phyloP scores from a whole-genome alignment of 2,329 filamentous ascomycete genomes.

The Didymosphaeria variabile region DNA sequence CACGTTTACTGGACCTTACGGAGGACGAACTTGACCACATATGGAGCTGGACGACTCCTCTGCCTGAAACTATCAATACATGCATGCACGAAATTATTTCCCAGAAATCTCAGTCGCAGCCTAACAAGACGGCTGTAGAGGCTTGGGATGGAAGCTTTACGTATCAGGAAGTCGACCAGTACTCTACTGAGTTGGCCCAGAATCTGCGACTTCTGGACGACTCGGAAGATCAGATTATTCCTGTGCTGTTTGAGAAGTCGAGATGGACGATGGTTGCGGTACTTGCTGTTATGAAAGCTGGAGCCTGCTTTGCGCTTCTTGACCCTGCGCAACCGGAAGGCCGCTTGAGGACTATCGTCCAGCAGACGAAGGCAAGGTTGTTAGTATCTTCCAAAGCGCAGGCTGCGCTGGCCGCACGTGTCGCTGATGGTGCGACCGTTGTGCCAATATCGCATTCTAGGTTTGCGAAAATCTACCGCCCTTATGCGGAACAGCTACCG shows the following conservation, averaged over 20 bases:
- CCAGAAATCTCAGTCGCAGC: conserved; percentile 46
- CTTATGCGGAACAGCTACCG: conserved; percentile 39
- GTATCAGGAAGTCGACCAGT: conserved; percentile 46
- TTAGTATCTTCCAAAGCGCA: conserved; percentile 43
- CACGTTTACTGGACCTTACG: conserved; percentile 29
- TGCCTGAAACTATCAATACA: conserved; percentile 55
- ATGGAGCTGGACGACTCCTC: conserved; percentile 59
- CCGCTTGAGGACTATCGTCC: conserved; percentile 40
- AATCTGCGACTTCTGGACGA: conserved; percentile 36
- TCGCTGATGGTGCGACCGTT: conserved; percentile 42
- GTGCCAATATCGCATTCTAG: conserved; percentile 46
- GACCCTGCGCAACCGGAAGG: conserved; percentile 49
- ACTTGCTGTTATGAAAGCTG: conserved; percentile 52
- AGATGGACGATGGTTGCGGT: conserved; percentile 51
- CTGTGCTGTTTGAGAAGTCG: conserved; percentile 52
- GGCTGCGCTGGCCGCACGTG: conserved; percentile 36
- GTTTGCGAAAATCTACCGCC: conserved; percentile 38
- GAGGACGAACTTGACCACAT: conserved; percentile 55
- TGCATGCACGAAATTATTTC: conserved; percentile 61
- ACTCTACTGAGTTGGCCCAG: conserved; percentile 42
- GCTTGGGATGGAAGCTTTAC: conserved; percentile 50
- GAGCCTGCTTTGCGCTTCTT: conserved; percentile 48
- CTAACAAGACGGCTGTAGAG: conserved; percentile 49
- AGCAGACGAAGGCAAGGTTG: conserved; percentile 40
- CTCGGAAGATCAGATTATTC: conserved; percentile 43